Conservation (phyloP, 495 filamentous ascomycete genomes). For the Chaetomium fimeti region DNA sequence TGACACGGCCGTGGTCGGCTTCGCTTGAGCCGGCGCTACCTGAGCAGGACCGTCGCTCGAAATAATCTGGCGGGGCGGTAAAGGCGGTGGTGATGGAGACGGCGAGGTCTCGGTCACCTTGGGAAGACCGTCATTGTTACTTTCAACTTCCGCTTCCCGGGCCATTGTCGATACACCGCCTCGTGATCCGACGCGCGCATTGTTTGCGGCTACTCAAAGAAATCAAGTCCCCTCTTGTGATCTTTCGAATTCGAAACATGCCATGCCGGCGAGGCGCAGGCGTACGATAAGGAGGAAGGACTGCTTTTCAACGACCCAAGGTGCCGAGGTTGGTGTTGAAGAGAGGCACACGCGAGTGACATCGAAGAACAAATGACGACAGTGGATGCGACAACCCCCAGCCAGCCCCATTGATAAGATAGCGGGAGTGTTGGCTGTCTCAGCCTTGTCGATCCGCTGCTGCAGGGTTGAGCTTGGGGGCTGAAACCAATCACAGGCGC, state of each 20-base stretch:
- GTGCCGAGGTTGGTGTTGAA: not conserved
- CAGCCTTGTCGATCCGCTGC: conserved; percentile 21
- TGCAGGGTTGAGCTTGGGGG: conserved; percentile 8
- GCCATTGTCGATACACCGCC: conserved; percentile 30
- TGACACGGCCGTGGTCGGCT: conserved; percentile 79
- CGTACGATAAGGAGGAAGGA: no score
- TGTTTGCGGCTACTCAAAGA: conserved; percentile 12
- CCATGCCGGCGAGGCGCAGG: not conserved
- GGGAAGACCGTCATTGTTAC: conserved; percentile 15
- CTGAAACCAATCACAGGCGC: conserved; percentile 19
- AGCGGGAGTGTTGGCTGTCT: not conserved
- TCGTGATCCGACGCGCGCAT: conserved; percentile 23
- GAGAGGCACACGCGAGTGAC: not conserved
- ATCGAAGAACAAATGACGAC: conserved; percentile 8
- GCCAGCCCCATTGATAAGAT: conserved; percentile 20
- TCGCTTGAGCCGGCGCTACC: conserved; percentile 55
- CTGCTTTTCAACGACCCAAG: no score
- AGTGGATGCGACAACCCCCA: not conserved
- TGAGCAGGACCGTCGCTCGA: conserved; percentile 35
- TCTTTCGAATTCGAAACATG: not conserved
- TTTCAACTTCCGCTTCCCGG: conserved; percentile 25
- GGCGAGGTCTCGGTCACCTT: conserved; percentile 3
- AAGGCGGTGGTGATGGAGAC: conserved; percentile 42
- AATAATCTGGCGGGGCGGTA: conserved; percentile 59
- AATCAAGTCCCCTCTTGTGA: not conserved